Evolutionary conservation across 306 rosid genomes (phyloP).

Genomic region (Vigna unguiculata): DNA sequence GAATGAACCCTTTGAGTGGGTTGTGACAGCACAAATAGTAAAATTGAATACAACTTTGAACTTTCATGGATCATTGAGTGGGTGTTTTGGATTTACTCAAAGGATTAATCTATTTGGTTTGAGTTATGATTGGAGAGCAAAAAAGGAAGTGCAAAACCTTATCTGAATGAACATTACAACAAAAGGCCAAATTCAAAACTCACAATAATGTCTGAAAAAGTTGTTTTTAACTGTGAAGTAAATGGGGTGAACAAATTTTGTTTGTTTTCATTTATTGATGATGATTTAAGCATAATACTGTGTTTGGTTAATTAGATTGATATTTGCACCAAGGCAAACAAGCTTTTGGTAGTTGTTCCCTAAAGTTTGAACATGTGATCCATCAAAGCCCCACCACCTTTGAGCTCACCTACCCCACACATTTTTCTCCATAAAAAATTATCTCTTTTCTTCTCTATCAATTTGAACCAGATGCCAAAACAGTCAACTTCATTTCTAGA

Average conservation of each 20-base stretch:
- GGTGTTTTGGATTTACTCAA: no score
- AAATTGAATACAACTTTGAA: not conserved
- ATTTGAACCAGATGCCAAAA: slow-evolving; percentile 32
- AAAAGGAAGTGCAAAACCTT: slow-evolving; percentile 45
- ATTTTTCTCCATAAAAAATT: slow-evolving; percentile 33
- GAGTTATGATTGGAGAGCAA: slow-evolving; percentile 45
- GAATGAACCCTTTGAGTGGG: not conserved
- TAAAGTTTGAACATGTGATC: slow-evolving; percentile 59
- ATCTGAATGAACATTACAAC: slow-evolving; percentile 48
- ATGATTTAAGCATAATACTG: slow-evolving; percentile 17
- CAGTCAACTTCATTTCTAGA: slow-evolving; percentile 29
- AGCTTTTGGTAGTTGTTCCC: slow-evolving; percentile 57
- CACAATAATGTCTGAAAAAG: slow-evolving; percentile 13
- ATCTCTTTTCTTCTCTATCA: not conserved
- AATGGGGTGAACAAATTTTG: slow-evolving; percentile 32
- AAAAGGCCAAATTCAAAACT: slow-evolving; percentile 33
- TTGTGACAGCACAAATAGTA: not conserved
- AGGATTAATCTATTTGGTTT: not conserved
- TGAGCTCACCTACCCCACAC: slow-evolving; percentile 49
- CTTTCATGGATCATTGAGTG: no score
- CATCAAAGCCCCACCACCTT: slow-evolving; percentile 49
- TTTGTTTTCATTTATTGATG: slow-evolving; percentile 18
- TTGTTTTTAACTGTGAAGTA: slow-evolving; percentile 46
- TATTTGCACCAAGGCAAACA: slow-evolving; percentile 50
- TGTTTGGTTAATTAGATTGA: slow-evolving; percentile 40